Base-by-base conservation (phyloP, 1,284 basidiomycete species). In the Ceraceosorus guamensis region DNA sequence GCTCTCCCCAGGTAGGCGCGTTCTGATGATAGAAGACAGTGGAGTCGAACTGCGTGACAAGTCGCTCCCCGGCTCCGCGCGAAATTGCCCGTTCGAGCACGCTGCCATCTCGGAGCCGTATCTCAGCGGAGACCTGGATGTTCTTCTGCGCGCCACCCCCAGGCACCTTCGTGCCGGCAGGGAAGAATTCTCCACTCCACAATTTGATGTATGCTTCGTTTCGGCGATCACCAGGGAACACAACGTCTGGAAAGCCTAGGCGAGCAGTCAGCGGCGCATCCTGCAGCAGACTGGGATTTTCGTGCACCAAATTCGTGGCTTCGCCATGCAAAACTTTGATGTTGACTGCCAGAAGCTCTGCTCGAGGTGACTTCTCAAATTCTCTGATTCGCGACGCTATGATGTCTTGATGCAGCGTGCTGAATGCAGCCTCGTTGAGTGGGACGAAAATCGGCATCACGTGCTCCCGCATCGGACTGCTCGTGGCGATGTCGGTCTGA, bases 161-260 rank as follows among this genome's bases (percentile, higher is more conserved):
- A 3, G 70, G 57, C 59, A 71, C 63, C 56, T 68, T 73, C 58
- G 53, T 63, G 10, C 67, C 62, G 6, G 57, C 24, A 16, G 70
- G 70, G 46, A 60, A 68, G 55, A 73, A 73, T 35, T 73, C 68
- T 24, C 70, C 70, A 35, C 67, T 70, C 68, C 70, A 73, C 4
- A 73, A 66, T 61, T 77, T 95, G 80, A 96, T 83, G 77, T 96
- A 97, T 6, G 95, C 82, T 69, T 97, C 92, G 71, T 96, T 96
- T 18, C 92, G 84, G n/a, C 83, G 79, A 63, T 91, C 87, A 6
- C 88, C 90, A 0, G 92, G 92, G 71, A 92, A 91, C 7, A 95
- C 91, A 1, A 95, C 91, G 68, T 97, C 93, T 0, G 92, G 89
- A 73, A 98, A 98, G 32, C 91, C 91, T n/a, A 98, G 84, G 5